Evolutionary conservation across 2,329 filamentous ascomycete species (phyloP).

Genomic region (Ophiostoma piceae): DNA sequence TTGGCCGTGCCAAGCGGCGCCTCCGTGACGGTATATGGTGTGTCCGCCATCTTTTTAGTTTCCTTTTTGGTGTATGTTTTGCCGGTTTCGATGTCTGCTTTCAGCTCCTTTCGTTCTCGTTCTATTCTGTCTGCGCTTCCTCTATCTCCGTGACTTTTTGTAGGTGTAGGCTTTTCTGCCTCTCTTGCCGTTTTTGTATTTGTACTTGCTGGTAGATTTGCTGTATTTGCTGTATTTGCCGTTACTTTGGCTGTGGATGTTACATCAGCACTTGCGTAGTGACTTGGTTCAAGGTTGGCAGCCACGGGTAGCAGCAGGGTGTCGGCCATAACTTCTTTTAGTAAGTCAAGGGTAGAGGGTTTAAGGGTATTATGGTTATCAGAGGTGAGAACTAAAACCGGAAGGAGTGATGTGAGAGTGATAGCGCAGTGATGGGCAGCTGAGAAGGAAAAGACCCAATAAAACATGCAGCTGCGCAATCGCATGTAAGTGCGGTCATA

Average conservation of each 20-base stretch:
- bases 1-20: conserved; percentile 30
- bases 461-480: neutral
- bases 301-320: conserved; percentile 10
- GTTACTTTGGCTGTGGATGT: neutral
- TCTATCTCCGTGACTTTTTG: neutral
- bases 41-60: neutral
- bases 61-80: neutral
- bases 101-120: neutral
- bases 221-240: neutral
- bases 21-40: conserved; percentile 24
- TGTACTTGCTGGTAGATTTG: no score
- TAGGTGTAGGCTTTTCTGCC: neutral
- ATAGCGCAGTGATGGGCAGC: neutral
- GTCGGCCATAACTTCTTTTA: neutral
- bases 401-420: neutral
- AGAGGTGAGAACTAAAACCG: neutral
- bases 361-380: neutral
- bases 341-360: no score
- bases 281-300: conserved; percentile 10
- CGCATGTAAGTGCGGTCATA: conserved; percentile 9
- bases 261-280: conserved; percentile 8
- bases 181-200: neutral
- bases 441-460: neutral
- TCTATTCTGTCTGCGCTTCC: neutral
- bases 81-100: neutral